A percentile compares a stretch with the other conserved stretches of the same genome.
Evolutionary conservation across 139 green algal genomes (phyloP).

Genomic region (Raphidocelis subcapitata): DNA sequence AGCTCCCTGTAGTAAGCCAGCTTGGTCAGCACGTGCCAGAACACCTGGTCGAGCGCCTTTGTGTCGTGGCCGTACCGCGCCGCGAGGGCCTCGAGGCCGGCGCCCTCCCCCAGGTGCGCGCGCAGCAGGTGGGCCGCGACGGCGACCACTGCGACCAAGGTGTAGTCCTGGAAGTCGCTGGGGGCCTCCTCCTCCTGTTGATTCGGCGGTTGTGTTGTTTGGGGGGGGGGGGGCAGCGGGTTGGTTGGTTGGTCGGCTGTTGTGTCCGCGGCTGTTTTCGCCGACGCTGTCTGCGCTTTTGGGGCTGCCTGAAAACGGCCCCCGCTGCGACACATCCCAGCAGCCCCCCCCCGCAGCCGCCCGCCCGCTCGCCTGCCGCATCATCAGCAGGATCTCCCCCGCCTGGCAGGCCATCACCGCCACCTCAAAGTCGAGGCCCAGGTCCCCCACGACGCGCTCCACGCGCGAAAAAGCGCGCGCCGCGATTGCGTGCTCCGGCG

Average conservation of each 20-base stretch:
- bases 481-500: constrained; percentile 58
- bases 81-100: constrained; percentile 60
- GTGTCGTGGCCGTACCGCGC: constrained; percentile 61
- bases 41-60: constrained; percentile 71
- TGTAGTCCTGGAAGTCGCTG: constrained; percentile 87
- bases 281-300: too few species aligned
- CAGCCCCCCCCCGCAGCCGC: too few species aligned
- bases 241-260: too few species aligned
- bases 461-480: constrained; percentile 60
- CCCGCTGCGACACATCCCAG: too few species aligned
- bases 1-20: constrained; percentile 72
- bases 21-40: constrained; percentile 80
- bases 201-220: too few species aligned
- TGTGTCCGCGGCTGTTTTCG: too few species aligned
- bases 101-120: constrained; percentile 56
- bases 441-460: constrained; percentile 36
- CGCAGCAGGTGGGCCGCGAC: constrained; percentile 74
- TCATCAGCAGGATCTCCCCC: constrained; percentile 82
- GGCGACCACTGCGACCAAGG: constrained; percentile 71
- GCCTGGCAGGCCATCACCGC: constrained; percentile 45
- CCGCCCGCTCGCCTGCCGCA: constrained; percentile 45
- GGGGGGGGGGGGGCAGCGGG: too few species aligned
- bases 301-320: too few species aligned
- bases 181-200: constrained; percentile 53
- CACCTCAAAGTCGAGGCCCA: constrained; percentile 48